phyloP scores from a whole-genome alignment of 306 rosid genomes.

The Rubus parviflorus region DNA sequence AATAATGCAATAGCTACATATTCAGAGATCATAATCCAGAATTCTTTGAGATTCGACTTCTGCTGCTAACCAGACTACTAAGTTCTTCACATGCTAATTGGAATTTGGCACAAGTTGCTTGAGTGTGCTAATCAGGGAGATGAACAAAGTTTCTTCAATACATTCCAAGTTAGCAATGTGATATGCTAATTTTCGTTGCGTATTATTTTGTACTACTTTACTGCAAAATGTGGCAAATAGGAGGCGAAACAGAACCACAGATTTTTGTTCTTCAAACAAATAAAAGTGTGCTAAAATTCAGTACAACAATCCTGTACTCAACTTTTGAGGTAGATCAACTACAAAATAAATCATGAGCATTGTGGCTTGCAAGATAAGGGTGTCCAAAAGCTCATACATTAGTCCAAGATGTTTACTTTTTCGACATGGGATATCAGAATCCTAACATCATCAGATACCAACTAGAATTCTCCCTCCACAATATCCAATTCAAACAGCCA shows the following conservation, averaged over 20 bases:
- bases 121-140: not conserved
- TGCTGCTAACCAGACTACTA: not conserved
- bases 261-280: no score
- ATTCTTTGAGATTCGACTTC: not conserved
- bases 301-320: no score
- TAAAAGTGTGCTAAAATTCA: no score
- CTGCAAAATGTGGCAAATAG: not conserved
- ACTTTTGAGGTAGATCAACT: no score
- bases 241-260: not conserved
- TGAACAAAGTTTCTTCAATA: not conserved
- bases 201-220: not conserved
- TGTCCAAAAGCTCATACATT: not conserved
- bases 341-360: no score
- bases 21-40: not conserved
- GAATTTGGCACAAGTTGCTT: not conserved
- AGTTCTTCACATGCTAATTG: not conserved
- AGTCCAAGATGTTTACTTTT: not conserved
- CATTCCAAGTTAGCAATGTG: not conserved
- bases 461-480: not conserved
- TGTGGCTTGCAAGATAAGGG: no score
- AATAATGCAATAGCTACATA: not conserved
- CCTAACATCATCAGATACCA: not conserved
- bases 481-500: not conserved
- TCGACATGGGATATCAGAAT: not conserved
- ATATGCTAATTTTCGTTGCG: not conserved